Evolutionary conservation across 768 basidiomycete species (phyloP), one percentile per base, ranked within the genome.

Genomic region (Kwoniella pini): DNA sequence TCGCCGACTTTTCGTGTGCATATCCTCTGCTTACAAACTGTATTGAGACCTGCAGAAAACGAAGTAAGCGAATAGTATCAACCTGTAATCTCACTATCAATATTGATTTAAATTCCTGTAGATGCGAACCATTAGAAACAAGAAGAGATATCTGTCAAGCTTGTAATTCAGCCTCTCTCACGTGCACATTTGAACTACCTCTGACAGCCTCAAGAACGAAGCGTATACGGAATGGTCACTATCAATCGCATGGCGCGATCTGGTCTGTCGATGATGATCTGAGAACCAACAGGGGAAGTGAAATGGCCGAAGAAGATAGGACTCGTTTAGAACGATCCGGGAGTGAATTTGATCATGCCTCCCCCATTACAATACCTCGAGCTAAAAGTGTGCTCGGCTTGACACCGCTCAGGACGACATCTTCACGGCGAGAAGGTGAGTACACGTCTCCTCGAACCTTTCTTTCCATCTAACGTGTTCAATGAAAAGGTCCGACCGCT

Each of bases 161-260:
- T 17, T 62, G 61, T 28, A 40, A 43, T 24, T 19, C 48, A 11
- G 61, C 61, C 17, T 42, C 54, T 17, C 12, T 57, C 9, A 56
- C 56, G 11, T 63, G 62, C 33, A 63, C 62, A 2, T 63, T 58
- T 51, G 62, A 63, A 24, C 26, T 59, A 51, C 62, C 62, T 13
- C 28, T 63, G 2, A 58, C 62, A 19, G 62, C 50, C 2, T 58
- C 62, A 2, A 49, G 62, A n/a, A 58, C 62, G n/a, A 63, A 63
- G 30, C 43, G 62, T 17, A 54, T 63, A 33, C 62, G 62, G 15
- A 52, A 54, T 22, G 62, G 56, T 15, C 38, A 55, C 7, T 31
- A 36, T 28, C 54, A 55, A 19, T 44, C 54, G n/a, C 42, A 55
- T 12, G 54, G 43, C 19, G 15, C 54, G 19, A 21, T 30, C 3